phyloP scores from a whole-genome alignment of 257 asterid genomes.

The Apocynum venetum region DNA sequence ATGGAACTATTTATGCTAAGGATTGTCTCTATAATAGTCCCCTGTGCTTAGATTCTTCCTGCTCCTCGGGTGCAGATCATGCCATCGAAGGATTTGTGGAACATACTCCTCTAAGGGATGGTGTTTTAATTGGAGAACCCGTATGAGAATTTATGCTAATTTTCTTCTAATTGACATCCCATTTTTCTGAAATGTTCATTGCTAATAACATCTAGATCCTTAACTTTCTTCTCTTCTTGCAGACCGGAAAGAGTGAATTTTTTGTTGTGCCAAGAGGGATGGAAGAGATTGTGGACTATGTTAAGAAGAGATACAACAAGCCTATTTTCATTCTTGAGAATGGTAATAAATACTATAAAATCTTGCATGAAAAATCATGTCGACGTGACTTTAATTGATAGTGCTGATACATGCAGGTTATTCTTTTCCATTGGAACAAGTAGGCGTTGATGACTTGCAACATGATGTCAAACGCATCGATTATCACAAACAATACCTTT shows the following conservation, averaged over 20 bases:
- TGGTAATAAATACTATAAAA: constrained; percentile 30
- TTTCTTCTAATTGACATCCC: neutral
- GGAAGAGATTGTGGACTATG: constrained; percentile 45
- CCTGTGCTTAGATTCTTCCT: constrained; percentile 34
- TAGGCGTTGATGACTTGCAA: constrained; percentile 15
- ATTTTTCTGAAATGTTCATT: neutral
- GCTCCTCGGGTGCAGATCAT: constrained; percentile 45
- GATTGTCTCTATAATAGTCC: constrained; percentile 57
- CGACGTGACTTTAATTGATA: constrained; percentile 29
- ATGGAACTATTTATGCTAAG: constrained; percentile 55
- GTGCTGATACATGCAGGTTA: constrained; percentile 63
- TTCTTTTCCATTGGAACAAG: constrained; percentile 31
- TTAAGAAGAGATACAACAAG: constrained; percentile 64
- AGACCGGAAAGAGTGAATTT: constrained; percentile 56
- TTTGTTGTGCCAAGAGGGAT: constrained; percentile 72
- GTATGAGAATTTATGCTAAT: constrained; percentile 26
- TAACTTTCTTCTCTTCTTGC: constrained; percentile 1
- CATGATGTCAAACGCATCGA: constrained; percentile 32
- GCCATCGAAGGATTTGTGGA: constrained; percentile 49
- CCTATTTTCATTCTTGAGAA: constrained; percentile 72
- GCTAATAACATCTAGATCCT: neutral
- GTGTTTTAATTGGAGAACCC: constrained; percentile 64
- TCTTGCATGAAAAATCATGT: neutral
- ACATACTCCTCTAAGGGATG: constrained; percentile 39
- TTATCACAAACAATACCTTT: constrained; percentile 41